Conservation (phyloP, 176 grass and related monocot species). For the Carex pumila region DNA sequence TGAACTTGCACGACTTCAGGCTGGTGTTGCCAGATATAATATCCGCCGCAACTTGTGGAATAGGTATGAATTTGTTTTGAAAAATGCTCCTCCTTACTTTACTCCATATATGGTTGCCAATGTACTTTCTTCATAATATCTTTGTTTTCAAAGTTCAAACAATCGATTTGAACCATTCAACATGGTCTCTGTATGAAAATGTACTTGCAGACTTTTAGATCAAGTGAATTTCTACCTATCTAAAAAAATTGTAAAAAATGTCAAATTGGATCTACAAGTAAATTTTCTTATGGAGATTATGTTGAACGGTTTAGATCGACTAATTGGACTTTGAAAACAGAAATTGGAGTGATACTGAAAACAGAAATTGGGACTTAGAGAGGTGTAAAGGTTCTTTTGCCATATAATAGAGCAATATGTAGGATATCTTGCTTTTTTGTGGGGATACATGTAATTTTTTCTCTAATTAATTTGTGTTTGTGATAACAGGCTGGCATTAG, state of each 20-base stretch:
- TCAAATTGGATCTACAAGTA: no score
- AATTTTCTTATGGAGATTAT: no score
- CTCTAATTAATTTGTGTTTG: neutral
- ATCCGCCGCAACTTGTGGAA: constrained; percentile 69
- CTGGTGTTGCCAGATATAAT: constrained; percentile 80
- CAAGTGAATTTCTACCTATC: no score
- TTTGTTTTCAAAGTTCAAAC: no score
- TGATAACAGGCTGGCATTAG: constrained; percentile 35
- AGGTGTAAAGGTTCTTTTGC: neutral
- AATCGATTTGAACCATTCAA: no score
- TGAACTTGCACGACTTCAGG: constrained; percentile 75
- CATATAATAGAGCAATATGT: neutral
- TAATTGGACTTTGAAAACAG: no score
- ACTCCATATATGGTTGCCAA: neutral
- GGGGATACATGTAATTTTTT: neutral
- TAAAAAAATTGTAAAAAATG: no score
- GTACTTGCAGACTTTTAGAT: no score
- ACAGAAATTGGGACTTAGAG: neutral
- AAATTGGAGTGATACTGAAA: neutral
- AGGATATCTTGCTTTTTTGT: neutral
- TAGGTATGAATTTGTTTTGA: constrained; percentile 36
- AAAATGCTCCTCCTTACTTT: neutral
- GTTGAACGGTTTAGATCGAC: no score
- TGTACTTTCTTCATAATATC: no score
- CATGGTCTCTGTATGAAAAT: no score